Evolutionary conservation across 345 rosid genomes (phyloP).

Genomic region (Eucalyptus regnans): DNA sequence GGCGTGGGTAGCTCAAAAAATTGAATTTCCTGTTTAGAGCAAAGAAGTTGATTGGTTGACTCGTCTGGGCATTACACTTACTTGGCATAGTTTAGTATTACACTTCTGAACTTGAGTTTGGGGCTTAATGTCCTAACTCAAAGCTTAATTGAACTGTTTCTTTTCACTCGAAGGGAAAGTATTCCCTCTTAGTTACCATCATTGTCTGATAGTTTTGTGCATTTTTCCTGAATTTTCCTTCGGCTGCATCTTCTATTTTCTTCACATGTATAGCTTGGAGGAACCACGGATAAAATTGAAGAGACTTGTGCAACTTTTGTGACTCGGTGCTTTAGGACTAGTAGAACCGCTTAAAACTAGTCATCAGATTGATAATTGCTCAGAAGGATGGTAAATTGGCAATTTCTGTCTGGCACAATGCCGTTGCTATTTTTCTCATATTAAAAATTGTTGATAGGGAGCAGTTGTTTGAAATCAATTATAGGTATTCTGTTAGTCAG

Average conservation of each 20-base stretch:
- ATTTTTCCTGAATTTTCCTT: not conserved
- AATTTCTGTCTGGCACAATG: not conserved
- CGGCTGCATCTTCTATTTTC: not conserved
- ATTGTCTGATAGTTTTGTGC: not conserved
- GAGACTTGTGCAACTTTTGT: conserved; percentile 91
- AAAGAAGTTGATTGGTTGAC: not conserved
- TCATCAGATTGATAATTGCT: conserved; percentile 94
- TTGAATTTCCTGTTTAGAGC: not conserved
- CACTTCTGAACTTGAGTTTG: not conserved
- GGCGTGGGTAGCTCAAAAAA: not conserved
- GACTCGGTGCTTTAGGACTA: conserved; percentile 55
- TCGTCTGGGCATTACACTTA: not conserved
- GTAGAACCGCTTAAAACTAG: conserved; percentile 55
- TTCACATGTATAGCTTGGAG: conserved; percentile 48
- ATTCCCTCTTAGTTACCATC: not conserved
- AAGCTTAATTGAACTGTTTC: not conserved
- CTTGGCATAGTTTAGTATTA: not conserved
- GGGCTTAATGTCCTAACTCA: not conserved
- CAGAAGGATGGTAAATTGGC: conserved; percentile 77
- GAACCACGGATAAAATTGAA: conserved; percentile 83
- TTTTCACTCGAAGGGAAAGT: not conserved
- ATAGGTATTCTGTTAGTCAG: conserved; percentile 73
- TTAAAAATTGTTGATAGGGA: not conserved
- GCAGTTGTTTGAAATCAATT: conserved; percentile 1
- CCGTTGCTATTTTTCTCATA: not conserved